phyloP scores from a whole-genome alignment of 2,329 filamentous ascomycete species.

The Pseudopyricularia cyperi region DNA sequence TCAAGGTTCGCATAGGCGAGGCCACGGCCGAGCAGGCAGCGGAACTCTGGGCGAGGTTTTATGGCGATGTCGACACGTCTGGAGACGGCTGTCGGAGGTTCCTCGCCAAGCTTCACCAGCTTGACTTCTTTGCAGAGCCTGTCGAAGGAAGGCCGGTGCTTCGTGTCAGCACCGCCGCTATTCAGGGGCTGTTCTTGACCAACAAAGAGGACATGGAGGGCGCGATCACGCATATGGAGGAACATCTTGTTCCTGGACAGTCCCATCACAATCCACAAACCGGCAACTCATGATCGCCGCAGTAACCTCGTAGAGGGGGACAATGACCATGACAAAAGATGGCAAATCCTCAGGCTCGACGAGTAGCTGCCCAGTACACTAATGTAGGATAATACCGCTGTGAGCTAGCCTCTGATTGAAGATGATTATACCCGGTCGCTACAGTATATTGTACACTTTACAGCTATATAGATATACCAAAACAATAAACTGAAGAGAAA shows the following conservation, averaged over 20 bases:
- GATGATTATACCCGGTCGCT: too few species aligned
- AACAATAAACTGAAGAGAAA: too few species aligned
- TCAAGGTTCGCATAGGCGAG: constrained; percentile 82
- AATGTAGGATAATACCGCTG: too few species aligned
- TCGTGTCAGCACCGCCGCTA: constrained; percentile 71
- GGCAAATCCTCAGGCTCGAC: too few species aligned
- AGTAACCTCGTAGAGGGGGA: not conserved
- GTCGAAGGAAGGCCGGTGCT: constrained; percentile 22
- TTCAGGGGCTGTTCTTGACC: constrained; percentile 89
- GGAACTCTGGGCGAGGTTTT: constrained; percentile 90
- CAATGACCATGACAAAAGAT: not conserved
- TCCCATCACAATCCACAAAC: not conserved
- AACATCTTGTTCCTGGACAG: not conserved
- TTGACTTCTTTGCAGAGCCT: constrained; percentile 52
- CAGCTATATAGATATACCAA: too few species aligned
- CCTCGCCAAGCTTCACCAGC: constrained; percentile 51
- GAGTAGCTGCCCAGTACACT: too few species aligned
- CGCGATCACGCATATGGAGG: constrained; percentile 48
- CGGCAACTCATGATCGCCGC: not conserved
- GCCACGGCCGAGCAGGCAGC: constrained; percentile 74
- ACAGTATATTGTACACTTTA: too few species aligned
- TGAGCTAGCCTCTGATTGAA: too few species aligned
- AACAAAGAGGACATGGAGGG: constrained; percentile 87
- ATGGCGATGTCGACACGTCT: constrained; percentile 62
- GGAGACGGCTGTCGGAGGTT: constrained; percentile 55